Percentiles rank a stretch among this genome's conserved stretches.
phyloP scores from a whole-genome alignment of 495 filamentous ascomycete species.

The Tuber aestivum region DNA sequence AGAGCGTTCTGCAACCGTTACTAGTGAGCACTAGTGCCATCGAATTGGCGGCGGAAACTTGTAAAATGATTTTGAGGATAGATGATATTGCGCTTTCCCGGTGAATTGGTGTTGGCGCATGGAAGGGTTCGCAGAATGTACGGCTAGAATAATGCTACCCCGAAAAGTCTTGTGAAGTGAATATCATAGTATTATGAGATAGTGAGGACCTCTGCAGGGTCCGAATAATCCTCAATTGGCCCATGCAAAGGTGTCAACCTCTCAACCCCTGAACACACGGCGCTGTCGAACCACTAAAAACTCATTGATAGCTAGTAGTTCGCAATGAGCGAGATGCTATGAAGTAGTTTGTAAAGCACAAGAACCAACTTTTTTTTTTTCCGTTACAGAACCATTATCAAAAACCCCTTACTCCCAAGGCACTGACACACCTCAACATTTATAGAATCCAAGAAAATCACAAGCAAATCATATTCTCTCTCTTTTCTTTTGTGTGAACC shows the following conservation, averaged over 20 bases:
- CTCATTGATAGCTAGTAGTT: not conserved
- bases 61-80: slow-evolving; percentile 98
- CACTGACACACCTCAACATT: not conserved
- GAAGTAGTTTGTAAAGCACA: not conserved
- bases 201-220: not conserved
- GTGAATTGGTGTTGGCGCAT: slow-evolving; percentile 13
- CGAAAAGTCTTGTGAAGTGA: slow-evolving; percentile 17
- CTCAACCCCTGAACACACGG: not conserved
- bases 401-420: not conserved
- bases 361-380: not conserved
- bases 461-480: not conserved
- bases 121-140: slow-evolving; percentile 25
- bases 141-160: slow-evolving; percentile 38
- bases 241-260: too few relatives aligned
- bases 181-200: not conserved
- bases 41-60: slow-evolving; percentile 92
- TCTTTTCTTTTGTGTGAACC: not conserved
- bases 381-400: not conserved
- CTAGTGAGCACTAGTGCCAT: slow-evolving; percentile 95
- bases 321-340: not conserved
- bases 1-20: slow-evolving; percentile 94
- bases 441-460: not conserved
- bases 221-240: not conserved
- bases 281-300: not conserved
- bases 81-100: slow-evolving; percentile 71